phyloP scores from a whole-genome alignment of 208 protist species.

The Tritrichomonas musculus region DNA sequence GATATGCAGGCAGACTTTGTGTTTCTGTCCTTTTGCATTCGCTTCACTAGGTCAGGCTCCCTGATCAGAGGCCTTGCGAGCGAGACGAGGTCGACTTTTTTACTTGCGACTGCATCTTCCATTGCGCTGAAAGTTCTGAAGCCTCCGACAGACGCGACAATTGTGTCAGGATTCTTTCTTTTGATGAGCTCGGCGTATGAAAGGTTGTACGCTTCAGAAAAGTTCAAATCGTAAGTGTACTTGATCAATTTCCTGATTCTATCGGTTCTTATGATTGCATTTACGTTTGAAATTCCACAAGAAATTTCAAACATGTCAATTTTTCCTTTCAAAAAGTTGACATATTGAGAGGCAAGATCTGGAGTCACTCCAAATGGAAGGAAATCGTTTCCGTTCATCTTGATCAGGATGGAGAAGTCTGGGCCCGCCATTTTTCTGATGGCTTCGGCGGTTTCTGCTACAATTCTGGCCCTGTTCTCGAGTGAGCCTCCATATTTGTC shows the following conservation, averaged over 20 bases:
- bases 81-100: neutral
- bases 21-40: neutral
- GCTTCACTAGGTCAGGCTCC: neutral
- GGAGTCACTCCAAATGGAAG: neutral
- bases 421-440: neutral
- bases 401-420: neutral
- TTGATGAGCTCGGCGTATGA: neutral
- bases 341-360: neutral
- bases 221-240: neutral
- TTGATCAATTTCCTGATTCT: too few species aligned
- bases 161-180: neutral
- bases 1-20: too few species aligned
- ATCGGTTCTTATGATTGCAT: too few species aligned
- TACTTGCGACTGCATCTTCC: neutral
- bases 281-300: neutral
- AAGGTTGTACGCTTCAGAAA: neutral
- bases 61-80: neutral
- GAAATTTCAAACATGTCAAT: constrained; percentile 5
- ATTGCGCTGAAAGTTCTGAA: neutral
- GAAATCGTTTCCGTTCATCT: neutral
- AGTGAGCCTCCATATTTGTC: neutral
- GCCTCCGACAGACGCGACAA: neutral
- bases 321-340: neutral
- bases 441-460: neutral
- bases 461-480: neutral